A percentile compares a stretch with the other conserved stretches of the same genome.
Evolutionary conservation across 176 grass and related monocot species (phyloP).

Genomic region (Aechmea fasciata): DNA sequence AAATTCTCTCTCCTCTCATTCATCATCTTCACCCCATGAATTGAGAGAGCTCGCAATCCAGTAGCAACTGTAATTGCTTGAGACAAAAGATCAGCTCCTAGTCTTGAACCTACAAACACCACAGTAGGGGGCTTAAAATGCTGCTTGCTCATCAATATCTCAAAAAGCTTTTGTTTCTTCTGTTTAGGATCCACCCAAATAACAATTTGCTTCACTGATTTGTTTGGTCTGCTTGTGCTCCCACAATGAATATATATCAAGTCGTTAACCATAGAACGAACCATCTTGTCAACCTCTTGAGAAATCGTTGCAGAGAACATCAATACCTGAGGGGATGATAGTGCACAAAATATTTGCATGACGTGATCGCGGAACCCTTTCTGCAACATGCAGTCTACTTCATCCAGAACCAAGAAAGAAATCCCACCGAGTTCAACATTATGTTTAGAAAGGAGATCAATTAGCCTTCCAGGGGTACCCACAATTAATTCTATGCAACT

Average conservation of each 20-base stretch:
- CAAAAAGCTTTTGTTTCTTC: conserved; percentile 93
- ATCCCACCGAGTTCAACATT: conserved; percentile 45
- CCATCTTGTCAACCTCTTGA: conserved; percentile 56
- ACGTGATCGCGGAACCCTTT: conserved; percentile 72
- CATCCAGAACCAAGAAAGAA: conserved; percentile 76
- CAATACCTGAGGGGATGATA: conserved; percentile 64
- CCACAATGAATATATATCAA: conserved; percentile 61
- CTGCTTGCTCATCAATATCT: conserved; percentile 67
- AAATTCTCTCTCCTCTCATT: conserved; percentile 79
- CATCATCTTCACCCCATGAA: conserved; percentile 92
- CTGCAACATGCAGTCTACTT: conserved; percentile 74
- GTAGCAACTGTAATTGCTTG: conserved; percentile 71
- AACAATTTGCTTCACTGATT: conserved; percentile 69
- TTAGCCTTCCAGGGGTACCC: conserved; percentile 77
- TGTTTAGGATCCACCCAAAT: conserved; percentile 95
- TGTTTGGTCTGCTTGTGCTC: conserved; percentile 50
- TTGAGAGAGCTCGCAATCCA: conserved; percentile 62
- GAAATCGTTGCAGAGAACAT: conserved; percentile 71
- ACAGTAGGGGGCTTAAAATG: conserved; percentile 74
- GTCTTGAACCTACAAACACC: conserved; percentile 82
- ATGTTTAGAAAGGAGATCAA: conserved; percentile 84
- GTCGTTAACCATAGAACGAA: conserved; percentile 43
- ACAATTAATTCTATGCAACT: conserved; percentile 79
- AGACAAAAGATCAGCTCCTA: conserved; percentile 71
- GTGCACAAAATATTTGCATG: conserved; percentile 70